A percentile compares a stretch with the other conserved stretches of the same genome.
Evolutionary conservation across 208 protist species (phyloP).

Genomic region (Balamuthia mandrillaris): DNA sequence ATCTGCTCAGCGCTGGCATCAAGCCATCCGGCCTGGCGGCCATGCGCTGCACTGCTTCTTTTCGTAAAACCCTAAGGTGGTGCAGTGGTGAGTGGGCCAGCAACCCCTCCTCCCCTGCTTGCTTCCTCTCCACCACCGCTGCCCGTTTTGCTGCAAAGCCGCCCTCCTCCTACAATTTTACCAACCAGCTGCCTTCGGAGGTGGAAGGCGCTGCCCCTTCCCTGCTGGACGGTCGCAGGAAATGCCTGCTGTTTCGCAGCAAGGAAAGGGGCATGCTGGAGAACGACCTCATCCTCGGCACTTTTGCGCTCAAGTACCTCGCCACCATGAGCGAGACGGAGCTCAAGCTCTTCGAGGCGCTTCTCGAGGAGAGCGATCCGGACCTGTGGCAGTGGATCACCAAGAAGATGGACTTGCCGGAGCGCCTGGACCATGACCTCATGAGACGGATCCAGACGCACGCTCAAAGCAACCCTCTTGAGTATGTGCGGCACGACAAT

Average conservation of each 20-base stretch:
- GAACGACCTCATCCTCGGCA: slow-evolving; percentile 54
- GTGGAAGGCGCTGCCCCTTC: background rate
- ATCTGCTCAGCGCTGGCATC: no score
- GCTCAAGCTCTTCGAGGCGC: slow-evolving; percentile 37
- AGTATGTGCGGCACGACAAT: no score
- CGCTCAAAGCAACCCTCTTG: slow-evolving; percentile 42
- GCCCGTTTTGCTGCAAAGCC: no score
- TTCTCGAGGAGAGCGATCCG: slow-evolving; percentile 46
- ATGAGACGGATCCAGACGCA: slow-evolving; percentile 47
- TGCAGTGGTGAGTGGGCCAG: no score
- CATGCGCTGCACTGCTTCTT: no score
- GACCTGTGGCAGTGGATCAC: slow-evolving; percentile 52
- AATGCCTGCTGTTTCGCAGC: slow-evolving; percentile 45
- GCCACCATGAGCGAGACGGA: slow-evolving; percentile 24
- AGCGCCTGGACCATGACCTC: slow-evolving; percentile 40
- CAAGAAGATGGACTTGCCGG: slow-evolving; percentile 24
- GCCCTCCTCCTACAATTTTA: background rate
- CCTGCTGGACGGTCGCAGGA: slow-evolving; percentile 35
- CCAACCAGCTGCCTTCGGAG: slow-evolving; percentile 1
- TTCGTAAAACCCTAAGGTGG: no score
- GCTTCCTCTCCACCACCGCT: no score
- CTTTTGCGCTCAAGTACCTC: slow-evolving; percentile 43
- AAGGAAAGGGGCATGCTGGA: slow-evolving; percentile 60
- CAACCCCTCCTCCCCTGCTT: no score
- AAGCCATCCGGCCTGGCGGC: no score